Evolutionary conservation across 2,329 filamentous ascomycete species (phyloP).

Genomic region (Grosmannia huntii): DNA sequence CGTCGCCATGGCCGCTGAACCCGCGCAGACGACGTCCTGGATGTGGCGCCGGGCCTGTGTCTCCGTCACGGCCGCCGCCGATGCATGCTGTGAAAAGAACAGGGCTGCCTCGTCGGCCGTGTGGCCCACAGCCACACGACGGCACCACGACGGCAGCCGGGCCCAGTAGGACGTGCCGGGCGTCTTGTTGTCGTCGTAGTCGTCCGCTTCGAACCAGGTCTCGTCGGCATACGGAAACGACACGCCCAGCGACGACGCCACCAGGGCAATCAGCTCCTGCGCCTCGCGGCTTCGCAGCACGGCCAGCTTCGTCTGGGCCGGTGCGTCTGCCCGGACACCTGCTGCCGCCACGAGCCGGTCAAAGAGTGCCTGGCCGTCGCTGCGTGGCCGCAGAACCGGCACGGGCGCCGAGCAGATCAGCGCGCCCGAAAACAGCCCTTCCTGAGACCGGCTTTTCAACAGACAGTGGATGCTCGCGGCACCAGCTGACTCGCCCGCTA

Average conservation of each 20-base stretch:
- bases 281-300: neutral
- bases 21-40: neutral
- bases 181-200: too few species aligned
- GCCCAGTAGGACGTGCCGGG: neutral
- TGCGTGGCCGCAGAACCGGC: neutral
- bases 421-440: slow-evolving; percentile 25
- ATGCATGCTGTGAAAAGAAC: neutral
- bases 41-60: neutral
- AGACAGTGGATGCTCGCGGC: slow-evolving; percentile 33
- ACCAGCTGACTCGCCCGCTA: slow-evolving; percentile 43
- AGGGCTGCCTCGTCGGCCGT: slow-evolving; percentile 4
- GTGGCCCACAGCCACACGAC: neutral
- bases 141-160: slow-evolving; percentile 3
- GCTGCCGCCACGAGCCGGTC: slow-evolving; percentile 1
- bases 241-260: neutral
- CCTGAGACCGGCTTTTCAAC: slow-evolving; percentile 21
- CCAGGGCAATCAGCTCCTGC: neutral
- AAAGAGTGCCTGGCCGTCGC: slow-evolving; percentile 2
- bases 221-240: neutral
- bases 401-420: slow-evolving; percentile 13
- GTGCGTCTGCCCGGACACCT: neutral
- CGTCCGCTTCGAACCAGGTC: neutral
- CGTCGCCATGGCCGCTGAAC: neutral
- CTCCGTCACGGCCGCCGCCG: neutral
- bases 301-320: neutral